These are phyloP conservation scores for Pterulicium gracile DNA, from an alignment of 1,284 basidiomycete species.

Conservation along the genomic window DNA sequence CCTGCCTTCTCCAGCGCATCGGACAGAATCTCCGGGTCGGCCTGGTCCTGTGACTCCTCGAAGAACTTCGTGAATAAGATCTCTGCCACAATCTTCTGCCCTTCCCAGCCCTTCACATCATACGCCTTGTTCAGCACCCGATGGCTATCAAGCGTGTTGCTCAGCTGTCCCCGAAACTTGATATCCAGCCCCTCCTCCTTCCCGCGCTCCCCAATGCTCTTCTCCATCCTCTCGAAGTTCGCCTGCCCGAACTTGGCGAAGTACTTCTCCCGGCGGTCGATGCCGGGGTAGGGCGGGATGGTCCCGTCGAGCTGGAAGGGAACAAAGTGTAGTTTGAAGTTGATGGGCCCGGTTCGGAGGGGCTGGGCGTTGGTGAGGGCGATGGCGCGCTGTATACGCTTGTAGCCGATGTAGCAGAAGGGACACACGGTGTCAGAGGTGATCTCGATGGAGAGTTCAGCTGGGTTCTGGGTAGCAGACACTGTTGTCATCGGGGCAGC, in stretches of 20 bases:
- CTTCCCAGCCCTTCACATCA: not conserved
- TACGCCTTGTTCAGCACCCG: conserved; percentile 1
- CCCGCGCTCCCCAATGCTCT: not conserved
- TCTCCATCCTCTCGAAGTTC: not conserved
- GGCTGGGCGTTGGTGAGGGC: not conserved
- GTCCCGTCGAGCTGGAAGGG: conserved; percentile 3
- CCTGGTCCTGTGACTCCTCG: conserved; percentile 1
- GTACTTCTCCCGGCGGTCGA: conserved; percentile 1
- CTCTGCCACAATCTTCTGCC: not conserved
- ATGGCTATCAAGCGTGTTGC: conserved; percentile 1
- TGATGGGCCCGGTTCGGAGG: not conserved
- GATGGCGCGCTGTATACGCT: not conserved
- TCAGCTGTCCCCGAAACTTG: not conserved
- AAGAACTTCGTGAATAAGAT: not conserved
- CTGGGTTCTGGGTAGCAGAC: not conserved
- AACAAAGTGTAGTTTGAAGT: not conserved
- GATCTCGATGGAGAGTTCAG: not conserved
- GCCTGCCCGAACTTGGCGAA: not conserved
- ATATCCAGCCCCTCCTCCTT: not conserved
- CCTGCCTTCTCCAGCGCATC: not conserved
- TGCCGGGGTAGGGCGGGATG: not conserved
- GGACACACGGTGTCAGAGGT: conserved; percentile 1
- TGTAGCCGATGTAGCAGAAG: conserved; percentile 3
- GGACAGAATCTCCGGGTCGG: not conserved
- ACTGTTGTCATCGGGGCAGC: no score